Evolutionary conservation across 208 protist genomes (phyloP).

Genomic region (Trypanosoma platydactyli): DNA sequence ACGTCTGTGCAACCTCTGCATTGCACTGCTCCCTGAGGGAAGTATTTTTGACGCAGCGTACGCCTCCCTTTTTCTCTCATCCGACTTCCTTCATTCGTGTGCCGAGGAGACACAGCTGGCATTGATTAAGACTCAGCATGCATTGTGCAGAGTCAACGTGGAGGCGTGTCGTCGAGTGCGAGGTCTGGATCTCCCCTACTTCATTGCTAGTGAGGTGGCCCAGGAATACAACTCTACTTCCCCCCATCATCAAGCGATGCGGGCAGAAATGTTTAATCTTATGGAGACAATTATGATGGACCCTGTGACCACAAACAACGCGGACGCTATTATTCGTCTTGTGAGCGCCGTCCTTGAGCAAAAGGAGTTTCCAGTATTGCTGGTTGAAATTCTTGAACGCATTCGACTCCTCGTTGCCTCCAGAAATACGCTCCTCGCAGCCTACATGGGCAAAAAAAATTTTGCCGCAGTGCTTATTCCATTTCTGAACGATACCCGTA

Average conservation of each 20-base stretch:
- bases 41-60: slow-evolving; percentile 70
- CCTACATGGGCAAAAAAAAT: slow-evolving; percentile 59
- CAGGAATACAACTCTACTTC: slow-evolving; percentile 18
- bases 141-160: slow-evolving; percentile 22
- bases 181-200: slow-evolving; percentile 53
- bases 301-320: slow-evolving; percentile 64
- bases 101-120: slow-evolving; percentile 47
- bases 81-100: slow-evolving; percentile 63
- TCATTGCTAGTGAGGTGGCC: slow-evolving; percentile 48
- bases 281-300: slow-evolving; percentile 59
- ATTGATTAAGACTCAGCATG: slow-evolving; percentile 51
- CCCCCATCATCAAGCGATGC: slow-evolving; percentile 32
- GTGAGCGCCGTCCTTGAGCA: slow-evolving; percentile 5
- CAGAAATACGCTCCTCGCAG: slow-evolving; percentile 38
- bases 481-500: slow-evolving; percentile 38
- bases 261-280: slow-evolving; percentile 51
- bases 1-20: slow-evolving; percentile 57
- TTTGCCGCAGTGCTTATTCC: slow-evolving; percentile 63
- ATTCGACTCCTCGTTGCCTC: slow-evolving; percentile 55
- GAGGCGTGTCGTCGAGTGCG: slow-evolving; percentile 46
- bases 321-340: slow-evolving; percentile 43
- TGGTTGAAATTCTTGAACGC: slow-evolving; percentile 45
- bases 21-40: slow-evolving; percentile 24
- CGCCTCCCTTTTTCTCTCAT: slow-evolving; percentile 72
- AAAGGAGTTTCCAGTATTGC: slow-evolving; percentile 30